Percentiles rank a stretch among this genome's conserved stretches.
These are phyloP conservation scores for Arabidopsis arenosa DNA, from an alignment of 345 rosid genomes.

Conservation along the genomic window DNA sequence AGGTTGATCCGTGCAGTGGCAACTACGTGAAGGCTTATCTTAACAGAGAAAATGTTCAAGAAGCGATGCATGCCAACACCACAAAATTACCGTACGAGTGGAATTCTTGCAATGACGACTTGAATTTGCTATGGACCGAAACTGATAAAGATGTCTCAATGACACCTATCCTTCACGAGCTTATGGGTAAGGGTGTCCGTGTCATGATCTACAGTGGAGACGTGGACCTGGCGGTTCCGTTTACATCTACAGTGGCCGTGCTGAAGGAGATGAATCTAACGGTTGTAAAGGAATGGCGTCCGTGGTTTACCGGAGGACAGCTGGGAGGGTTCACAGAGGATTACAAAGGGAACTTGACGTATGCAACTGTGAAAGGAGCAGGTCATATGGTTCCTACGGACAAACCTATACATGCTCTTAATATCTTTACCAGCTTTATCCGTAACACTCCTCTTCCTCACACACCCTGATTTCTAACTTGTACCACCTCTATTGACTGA, in stretches of 20 bases:
- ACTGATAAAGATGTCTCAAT: slow-evolving; percentile 50
- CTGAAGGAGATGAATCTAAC: slow-evolving; percentile 64
- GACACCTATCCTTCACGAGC: slow-evolving; percentile 65
- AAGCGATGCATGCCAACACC: slow-evolving; percentile 66
- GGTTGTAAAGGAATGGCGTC: slow-evolving; percentile 72
- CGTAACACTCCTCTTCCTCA: slow-evolving; percentile 27
- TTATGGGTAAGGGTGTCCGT: slow-evolving; percentile 68
- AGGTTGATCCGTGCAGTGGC: slow-evolving; percentile 61
- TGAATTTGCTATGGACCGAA: slow-evolving; percentile 28
- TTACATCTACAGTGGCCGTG: slow-evolving; percentile 69
- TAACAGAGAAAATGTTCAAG: slow-evolving; percentile 59
- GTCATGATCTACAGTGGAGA: slow-evolving; percentile 81
- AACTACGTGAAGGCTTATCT: slow-evolving; percentile 58
- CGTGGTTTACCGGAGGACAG: slow-evolving; percentile 69
- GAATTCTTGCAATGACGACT: not conserved
- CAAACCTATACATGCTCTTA: slow-evolving; percentile 30
- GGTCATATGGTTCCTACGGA: slow-evolving; percentile 20
- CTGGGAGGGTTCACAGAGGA: slow-evolving; percentile 30
- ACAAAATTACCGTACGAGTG: slow-evolving; percentile 48
- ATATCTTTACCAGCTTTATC: slow-evolving; percentile 18
- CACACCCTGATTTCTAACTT: not conserved
- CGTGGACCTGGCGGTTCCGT: slow-evolving; percentile 72
- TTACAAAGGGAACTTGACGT: slow-evolving; percentile 23
- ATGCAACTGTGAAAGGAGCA: slow-evolving; percentile 35
- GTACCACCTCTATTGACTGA: not conserved